phyloP scores from a whole-genome alignment of 495 filamentous ascomycete genomes.

The Oidiodendron maius region DNA sequence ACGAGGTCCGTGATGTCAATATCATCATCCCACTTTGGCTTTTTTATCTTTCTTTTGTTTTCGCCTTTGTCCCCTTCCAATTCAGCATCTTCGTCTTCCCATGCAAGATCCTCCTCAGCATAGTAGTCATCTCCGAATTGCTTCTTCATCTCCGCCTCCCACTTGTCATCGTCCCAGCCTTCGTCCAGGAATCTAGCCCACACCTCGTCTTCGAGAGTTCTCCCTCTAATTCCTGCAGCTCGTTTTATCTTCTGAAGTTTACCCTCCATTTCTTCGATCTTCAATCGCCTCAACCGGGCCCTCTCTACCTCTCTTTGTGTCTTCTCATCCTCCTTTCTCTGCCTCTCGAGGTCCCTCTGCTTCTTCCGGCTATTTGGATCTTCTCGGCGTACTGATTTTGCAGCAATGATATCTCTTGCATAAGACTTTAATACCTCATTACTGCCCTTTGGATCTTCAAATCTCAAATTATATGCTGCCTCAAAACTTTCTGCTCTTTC shows the following conservation, averaged over 20 bases:
- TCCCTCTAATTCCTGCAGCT: constrained; percentile 70
- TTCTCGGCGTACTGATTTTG: constrained; percentile 77
- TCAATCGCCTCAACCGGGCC: constrained; percentile 75
- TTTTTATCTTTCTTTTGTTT: constrained; percentile 60
- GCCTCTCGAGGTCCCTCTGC: constrained; percentile 67
- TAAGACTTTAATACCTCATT: constrained; percentile 84
- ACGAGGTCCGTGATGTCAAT: constrained; percentile 92
- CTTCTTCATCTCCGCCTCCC: constrained; percentile 84
- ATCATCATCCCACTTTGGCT: constrained; percentile 94
- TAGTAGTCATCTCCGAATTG: constrained; percentile 89
- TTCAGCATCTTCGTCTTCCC: constrained; percentile 37
- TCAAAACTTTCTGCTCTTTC: constrained; percentile 80
- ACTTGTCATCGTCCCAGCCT: constrained; percentile 76
- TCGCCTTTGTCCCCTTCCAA: constrained; percentile 22
- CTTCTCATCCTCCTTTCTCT: constrained; percentile 73
- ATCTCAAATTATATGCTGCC: constrained; percentile 92
- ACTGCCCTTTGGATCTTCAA: constrained; percentile 79
- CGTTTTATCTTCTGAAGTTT: constrained; percentile 80
- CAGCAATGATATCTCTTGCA: constrained; percentile 74
- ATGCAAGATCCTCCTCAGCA: constrained; percentile 46
- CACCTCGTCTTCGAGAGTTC: constrained; percentile 65
- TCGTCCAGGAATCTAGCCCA: constrained; percentile 79
- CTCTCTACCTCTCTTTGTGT: constrained; percentile 71
- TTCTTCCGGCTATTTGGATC: constrained; percentile 70
- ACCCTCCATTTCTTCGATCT: constrained; percentile 79